Percentiles rank a stretch among this genome's conserved stretches.
Evolutionary conservation across 2,329 filamentous ascomycete species (phyloP).

Genomic region (Cladosporium sp.): DNA sequence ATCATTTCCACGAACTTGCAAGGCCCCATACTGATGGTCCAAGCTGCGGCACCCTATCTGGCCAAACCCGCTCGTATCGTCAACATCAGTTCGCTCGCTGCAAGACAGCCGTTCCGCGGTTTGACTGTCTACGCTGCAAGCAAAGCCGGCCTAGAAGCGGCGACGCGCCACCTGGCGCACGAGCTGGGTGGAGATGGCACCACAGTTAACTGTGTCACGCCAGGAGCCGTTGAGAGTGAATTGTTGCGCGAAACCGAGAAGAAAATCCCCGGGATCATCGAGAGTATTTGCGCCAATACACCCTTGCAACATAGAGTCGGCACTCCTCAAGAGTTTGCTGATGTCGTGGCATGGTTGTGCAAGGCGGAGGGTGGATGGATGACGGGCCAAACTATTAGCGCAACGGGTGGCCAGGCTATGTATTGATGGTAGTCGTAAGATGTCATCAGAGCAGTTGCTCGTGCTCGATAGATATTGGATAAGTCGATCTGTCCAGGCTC

Average conservation of each 20-base stretch:
- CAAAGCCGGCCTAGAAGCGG: conserved; percentile 61
- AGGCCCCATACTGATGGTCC: conserved; percentile 55
- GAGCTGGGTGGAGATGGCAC: conserved; percentile 59
- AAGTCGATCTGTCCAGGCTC: not conserved
- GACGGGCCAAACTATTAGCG: conserved; percentile 54
- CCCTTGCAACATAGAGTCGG: conserved; percentile 55
- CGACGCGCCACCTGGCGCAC: conserved; percentile 60
- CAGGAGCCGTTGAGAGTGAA: conserved; percentile 60
- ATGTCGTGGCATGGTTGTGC: conserved; percentile 58
- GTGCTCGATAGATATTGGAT: not conserved
- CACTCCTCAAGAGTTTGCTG: conserved; percentile 55
- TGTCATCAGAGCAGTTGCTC: not conserved
- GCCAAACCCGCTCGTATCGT: conserved; percentile 53
- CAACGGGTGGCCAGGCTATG: conserved; percentile 49
- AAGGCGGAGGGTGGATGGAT: conserved; percentile 37
- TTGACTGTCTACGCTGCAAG: conserved; percentile 56
- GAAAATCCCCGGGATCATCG: conserved; percentile 44
- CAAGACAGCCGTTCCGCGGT: conserved; percentile 47
- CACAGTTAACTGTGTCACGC: conserved; percentile 62
- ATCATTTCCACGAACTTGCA: conserved; percentile 61
- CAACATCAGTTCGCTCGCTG: conserved; percentile 59
- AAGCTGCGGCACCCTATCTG: conserved; percentile 55
- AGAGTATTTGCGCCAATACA: conserved; percentile 53
- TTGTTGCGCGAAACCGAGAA: conserved; percentile 55
- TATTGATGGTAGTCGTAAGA: conserved; percentile 21